These are phyloP conservation scores for Colletotrichum sp. DNA, from an alignment of 2,329 filamentous ascomycete genomes.

Conservation along the genomic window DNA sequence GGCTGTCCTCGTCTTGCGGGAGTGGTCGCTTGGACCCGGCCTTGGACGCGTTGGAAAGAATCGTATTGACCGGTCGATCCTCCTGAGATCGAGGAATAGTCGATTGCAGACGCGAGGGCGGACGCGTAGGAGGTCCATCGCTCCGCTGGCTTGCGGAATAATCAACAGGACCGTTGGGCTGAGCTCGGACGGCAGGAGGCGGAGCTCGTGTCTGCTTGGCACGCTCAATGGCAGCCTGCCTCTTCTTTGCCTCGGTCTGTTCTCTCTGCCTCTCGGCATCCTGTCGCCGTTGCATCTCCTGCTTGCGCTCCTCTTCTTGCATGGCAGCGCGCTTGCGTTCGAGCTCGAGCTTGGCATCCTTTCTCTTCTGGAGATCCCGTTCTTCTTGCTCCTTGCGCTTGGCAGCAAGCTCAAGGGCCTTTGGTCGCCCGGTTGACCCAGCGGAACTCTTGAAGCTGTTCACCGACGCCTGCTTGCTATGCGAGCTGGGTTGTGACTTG, in stretches of 20 bases:
- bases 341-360: slow-evolving; percentile 80
- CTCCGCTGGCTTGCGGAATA: slow-evolving; percentile 36
- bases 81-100: slow-evolving; percentile 58
- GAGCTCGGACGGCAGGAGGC: slow-evolving; percentile 62
- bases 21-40: slow-evolving; percentile 77
- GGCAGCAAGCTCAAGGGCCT: slow-evolving; percentile 76
- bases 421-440: slow-evolving; percentile 69
- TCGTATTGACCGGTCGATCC: slow-evolving; percentile 68
- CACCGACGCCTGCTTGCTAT: slow-evolving; percentile 55
- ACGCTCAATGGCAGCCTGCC: slow-evolving; percentile 67
- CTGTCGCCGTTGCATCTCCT: slow-evolving; percentile 63
- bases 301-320: slow-evolving; percentile 69
- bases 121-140: slow-evolving; percentile 37
- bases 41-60: slow-evolving; percentile 69
- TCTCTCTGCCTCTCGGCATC: slow-evolving; percentile 68
- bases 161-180: slow-evolving; percentile 57
- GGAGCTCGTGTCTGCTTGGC: slow-evolving; percentile 69
- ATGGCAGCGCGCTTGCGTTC: slow-evolving; percentile 75
- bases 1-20: slow-evolving; percentile 66
- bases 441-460: slow-evolving; percentile 70
- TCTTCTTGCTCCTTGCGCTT: slow-evolving; percentile 88
- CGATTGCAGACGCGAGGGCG: slow-evolving; percentile 64
- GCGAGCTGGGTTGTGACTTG: slow-evolving; percentile 70
- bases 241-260: slow-evolving; percentile 69
- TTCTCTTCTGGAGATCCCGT: slow-evolving; percentile 77